Evolutionary conservation across 202 grass and related monocot genomes (phyloP).

Genomic region (Zizania palustris): DNA sequence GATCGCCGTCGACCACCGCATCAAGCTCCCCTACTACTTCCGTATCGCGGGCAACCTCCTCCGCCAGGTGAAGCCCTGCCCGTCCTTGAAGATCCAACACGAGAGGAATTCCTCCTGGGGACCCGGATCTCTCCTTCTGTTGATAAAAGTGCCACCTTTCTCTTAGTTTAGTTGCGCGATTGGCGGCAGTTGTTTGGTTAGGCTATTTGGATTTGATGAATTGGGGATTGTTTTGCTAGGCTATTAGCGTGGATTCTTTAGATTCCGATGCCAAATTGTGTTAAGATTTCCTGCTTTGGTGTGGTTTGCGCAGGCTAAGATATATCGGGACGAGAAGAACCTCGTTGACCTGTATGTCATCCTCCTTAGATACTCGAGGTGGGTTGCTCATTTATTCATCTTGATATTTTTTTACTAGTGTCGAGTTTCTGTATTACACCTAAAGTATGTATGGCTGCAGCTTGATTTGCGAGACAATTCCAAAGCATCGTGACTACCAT

Average conservation of each 20-base stretch:
- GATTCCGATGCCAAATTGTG: conserved; percentile 25
- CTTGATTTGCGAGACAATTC: conserved; percentile 95
- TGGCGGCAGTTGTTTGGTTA: neutral
- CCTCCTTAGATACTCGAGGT: conserved; percentile 94
- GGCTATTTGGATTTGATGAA: conserved; percentile 26
- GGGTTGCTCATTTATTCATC: conserved; percentile 27
- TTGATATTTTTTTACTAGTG: conserved; percentile 18
- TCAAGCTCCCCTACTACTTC: conserved; percentile 90
- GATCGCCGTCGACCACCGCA: conserved; percentile 85
- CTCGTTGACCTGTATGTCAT: conserved; percentile 94
- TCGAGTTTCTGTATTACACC: neutral
- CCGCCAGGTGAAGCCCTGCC: conserved; percentile 68
- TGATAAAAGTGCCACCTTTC: neutral
- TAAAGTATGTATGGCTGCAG: conserved; percentile 52
- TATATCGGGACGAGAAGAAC: conserved; percentile 94
- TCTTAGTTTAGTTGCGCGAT: conserved; percentile 1
- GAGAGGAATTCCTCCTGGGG: neutral
- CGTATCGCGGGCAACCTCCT: conserved; percentile 88
- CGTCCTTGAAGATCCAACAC: neutral
- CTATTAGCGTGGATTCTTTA: neutral
- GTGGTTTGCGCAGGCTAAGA: conserved; percentile 71
- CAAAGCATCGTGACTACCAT: conserved; percentile 78
- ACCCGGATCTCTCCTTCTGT: conserved; percentile 31
- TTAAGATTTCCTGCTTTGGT: conserved; percentile 12
- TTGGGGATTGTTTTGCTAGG: conserved; percentile 41